Evolutionary conservation across 1,139 yeast genomes (phyloP).

Genomic region (Magnusiomyces tetraspermus): DNA sequence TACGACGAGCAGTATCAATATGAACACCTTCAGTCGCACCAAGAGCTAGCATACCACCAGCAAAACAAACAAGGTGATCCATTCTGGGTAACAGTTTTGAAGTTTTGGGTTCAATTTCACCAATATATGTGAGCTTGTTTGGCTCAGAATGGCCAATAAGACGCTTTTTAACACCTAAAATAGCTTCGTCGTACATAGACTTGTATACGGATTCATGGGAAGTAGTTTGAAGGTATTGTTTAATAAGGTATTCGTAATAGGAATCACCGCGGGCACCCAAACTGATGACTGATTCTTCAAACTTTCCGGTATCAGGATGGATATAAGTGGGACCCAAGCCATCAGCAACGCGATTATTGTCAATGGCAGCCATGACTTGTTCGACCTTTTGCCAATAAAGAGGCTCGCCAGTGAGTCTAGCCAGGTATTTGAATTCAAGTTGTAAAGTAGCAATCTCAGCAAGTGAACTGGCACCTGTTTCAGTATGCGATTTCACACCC

Average conservation of each 20-base stretch:
- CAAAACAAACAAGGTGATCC: conserved; percentile 92
- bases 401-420: conserved; percentile 69
- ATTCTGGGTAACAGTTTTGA: conserved; percentile 60
- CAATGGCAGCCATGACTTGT: conserved; percentile 54
- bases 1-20: conserved; percentile 42
- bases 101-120: conserved; percentile 42
- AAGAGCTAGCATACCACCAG: conserved; percentile 80
- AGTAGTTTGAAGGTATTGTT: conserved; percentile 75
- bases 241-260: conserved; percentile 79
- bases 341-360: conserved; percentile 47
- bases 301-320: conserved; percentile 64
- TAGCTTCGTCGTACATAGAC: conserved; percentile 69
- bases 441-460: conserved; percentile 89
- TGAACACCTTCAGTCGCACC: conserved; percentile 79
- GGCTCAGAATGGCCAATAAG: conserved; percentile 56
- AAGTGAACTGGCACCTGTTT: conserved; percentile 65
- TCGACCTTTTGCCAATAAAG: conserved; percentile 75
- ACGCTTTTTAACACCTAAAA: conserved; percentile 61
- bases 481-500: conserved; percentile 55
- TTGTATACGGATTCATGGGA: conserved; percentile 52
- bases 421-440: conserved; percentile 75
- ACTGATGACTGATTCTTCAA: conserved; percentile 55
- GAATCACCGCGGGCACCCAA: conserved; percentile 91
- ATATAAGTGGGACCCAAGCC: conserved; percentile 81
- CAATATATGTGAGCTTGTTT: conserved; percentile 55